These are phyloP conservation scores for Monosporascus cannonballus DNA, from an alignment of 2,329 filamentous ascomycete species.

Conservation along the genomic window DNA sequence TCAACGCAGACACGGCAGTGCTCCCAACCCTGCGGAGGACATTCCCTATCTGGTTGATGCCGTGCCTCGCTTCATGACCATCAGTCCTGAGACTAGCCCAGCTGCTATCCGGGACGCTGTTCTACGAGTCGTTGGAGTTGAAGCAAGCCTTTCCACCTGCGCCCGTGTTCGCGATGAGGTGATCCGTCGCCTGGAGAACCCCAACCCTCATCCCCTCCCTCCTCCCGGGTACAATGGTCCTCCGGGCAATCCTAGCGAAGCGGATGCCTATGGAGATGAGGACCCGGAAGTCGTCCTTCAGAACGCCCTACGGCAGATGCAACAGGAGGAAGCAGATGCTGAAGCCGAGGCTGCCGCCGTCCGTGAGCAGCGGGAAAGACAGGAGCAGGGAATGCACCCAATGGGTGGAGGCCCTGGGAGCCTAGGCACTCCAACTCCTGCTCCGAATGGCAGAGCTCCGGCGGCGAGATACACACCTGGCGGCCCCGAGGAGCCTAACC, in stretches of 20 bases:
- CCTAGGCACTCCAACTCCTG: conserved; percentile 12
- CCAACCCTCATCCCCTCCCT: conserved; percentile 27
- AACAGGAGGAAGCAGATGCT: conserved; percentile 53
- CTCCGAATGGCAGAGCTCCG: conserved; percentile 6
- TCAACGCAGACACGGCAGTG: conserved; percentile 46
- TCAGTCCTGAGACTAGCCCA: conserved; percentile 53
- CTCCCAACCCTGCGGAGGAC: conserved; percentile 46
- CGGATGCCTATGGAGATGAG: conserved; percentile 35
- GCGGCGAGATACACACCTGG: conserved; percentile 18
- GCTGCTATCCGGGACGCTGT: conserved; percentile 53
- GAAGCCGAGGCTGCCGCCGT: conserved; percentile 51
- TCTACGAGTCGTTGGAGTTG: conserved; percentile 48
- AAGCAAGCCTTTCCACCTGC: conserved; percentile 46
- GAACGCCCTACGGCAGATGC: conserved; percentile 52
- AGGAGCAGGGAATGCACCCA: conserved; percentile 33
- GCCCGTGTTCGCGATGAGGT: conserved; percentile 54
- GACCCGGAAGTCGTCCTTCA: conserved; percentile 54
- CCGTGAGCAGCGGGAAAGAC: conserved; percentile 45
- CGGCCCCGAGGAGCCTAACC: conserved; percentile 25
- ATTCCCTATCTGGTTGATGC: conserved; percentile 55
- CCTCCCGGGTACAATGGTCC: conserved; percentile 12
- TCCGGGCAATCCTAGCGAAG: conserved; percentile 14
- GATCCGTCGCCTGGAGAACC: conserved; percentile 35
- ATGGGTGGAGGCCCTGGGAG: conserved; percentile 23
- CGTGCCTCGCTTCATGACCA: conserved; percentile 52